Base-by-base conservation (phyloP, 148 eudicot species). In the Arctostaphylos glauca region DNA sequence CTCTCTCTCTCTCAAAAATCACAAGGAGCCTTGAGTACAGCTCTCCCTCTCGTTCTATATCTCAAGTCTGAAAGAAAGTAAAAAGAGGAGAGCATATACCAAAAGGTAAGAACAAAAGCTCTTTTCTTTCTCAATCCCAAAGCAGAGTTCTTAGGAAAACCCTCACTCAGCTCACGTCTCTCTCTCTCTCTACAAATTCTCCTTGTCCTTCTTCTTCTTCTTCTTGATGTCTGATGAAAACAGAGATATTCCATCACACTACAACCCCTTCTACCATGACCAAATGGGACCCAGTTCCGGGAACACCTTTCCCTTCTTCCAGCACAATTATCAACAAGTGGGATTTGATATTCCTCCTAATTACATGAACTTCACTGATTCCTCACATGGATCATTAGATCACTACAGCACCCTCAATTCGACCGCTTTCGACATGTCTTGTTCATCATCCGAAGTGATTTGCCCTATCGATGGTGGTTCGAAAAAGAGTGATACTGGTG, bases 401-500 rank as follows among this genome's bases (percentile, higher is more conserved):
- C 72, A 49, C 55, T 80, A 64, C 72, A 25, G 25, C 19, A 15
- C n/a, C 62, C 79, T 50, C 62, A 31, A 31, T 31, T 76, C 58
- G 8, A 52, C 25, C 5, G 58, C 25, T 76, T 55, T 55, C 16
- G 58, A 31, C 53, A 48, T 80, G 58, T 52, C 82, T 80, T 66
- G 74, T 70, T 80, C 82, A 19, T 68, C 82, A 16, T 70, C 82
- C 25, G 64, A 81, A 70, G 83, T 43, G 66, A 53, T 81, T 49
- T 74, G 41, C 23, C 78, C 56, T 6, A 8, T 9, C 15, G 16
- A 44, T 5, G 47, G 53, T 12, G 44, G 71, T 4, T 64, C 70
- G 13, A 23, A 3, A 12, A 64, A 64, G 70, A 23, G 70, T 8
- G 3, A 4, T 21, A 31, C 12, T 2, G 31, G 25, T 1, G 70